phyloP scores from a whole-genome alignment of 2,329 filamentous ascomycete species.

The Botrytis hyacinthi region DNA sequence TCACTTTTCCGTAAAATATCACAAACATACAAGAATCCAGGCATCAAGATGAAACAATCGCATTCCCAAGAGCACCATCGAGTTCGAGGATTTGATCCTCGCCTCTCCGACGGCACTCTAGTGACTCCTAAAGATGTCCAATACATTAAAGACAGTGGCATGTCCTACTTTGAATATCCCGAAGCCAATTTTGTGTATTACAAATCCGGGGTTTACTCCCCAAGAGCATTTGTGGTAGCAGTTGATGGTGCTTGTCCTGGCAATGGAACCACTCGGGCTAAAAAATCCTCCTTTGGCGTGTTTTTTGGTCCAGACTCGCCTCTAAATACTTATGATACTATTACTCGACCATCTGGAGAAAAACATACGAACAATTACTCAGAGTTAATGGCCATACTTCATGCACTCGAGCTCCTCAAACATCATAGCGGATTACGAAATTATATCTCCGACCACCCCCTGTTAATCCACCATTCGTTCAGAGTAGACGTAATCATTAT shows the following conservation, averaged over 20 bases:
- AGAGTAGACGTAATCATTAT: background rate
- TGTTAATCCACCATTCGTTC: too few relatives aligned
- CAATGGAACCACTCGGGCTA: background rate
- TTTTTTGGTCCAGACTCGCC: background rate
- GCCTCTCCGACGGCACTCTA: background rate
- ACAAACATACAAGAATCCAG: background rate
- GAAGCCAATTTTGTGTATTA: too few relatives aligned
- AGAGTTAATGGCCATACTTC: background rate
- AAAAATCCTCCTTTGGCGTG: background rate
- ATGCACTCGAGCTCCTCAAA: background rate
- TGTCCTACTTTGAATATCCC: background rate
- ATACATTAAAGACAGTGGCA: background rate
- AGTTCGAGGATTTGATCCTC: background rate
- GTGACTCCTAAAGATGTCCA: background rate
- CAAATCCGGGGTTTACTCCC: fast-evolving
- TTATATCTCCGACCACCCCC: background rate
- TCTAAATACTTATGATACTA: background rate
- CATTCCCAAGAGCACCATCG: background rate
- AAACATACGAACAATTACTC: background rate
- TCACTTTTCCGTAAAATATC: too few relatives aligned
- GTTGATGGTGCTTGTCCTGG: background rate
- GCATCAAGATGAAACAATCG: background rate
- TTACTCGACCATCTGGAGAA: background rate
- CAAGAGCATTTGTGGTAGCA: background rate
- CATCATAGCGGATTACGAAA: background rate